Conservation (phyloP, 2,329 filamentous ascomycete species). For the Tetracladium maxilliforme region DNA sequence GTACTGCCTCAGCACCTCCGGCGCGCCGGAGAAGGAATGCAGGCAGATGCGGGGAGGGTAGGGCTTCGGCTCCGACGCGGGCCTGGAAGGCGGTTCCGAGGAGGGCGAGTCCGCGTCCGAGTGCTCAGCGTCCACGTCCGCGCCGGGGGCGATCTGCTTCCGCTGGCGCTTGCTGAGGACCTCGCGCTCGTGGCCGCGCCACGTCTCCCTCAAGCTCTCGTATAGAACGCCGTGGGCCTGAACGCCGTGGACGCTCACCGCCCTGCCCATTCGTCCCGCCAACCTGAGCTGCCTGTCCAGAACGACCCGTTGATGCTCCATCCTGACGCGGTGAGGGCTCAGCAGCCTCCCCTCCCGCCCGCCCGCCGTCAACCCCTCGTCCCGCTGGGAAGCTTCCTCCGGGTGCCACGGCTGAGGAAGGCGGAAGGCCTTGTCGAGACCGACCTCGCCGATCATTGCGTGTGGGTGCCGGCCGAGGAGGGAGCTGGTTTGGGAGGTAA, state of each 20-base stretch:
- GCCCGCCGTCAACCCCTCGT: conserved; percentile 45
- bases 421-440: conserved; percentile 63
- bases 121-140: conserved; percentile 24
- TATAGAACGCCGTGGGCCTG: conserved; percentile 43
- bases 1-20: conserved; percentile 66
- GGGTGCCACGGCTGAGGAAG: conserved; percentile 46
- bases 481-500: conserved; percentile 37
- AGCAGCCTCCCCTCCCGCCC: conserved; percentile 55
- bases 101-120: conserved; percentile 17
- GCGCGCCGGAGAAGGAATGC: conserved; percentile 78
- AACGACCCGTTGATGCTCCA: conserved; percentile 53
- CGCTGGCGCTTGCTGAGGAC: conserved; percentile 44
- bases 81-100: conserved; percentile 16
- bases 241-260: conserved; percentile 65
- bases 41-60: conserved; percentile 85
- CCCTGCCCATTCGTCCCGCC: conserved; percentile 52
- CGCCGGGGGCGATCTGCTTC: conserved; percentile 29
- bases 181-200: conserved; percentile 55
- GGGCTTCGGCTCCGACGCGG: conserved; percentile 29
- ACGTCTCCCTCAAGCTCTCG: conserved; percentile 47
- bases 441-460: conserved; percentile 64
- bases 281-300: conserved; percentile 55
- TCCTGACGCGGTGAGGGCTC: conserved; percentile 51
- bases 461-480: conserved; percentile 41
- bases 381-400: conserved; percentile 19